Evolutionary conservation across 2,329 filamentous ascomycete genomes (phyloP).

Genomic region (Sclerotinia subarctica): DNA sequence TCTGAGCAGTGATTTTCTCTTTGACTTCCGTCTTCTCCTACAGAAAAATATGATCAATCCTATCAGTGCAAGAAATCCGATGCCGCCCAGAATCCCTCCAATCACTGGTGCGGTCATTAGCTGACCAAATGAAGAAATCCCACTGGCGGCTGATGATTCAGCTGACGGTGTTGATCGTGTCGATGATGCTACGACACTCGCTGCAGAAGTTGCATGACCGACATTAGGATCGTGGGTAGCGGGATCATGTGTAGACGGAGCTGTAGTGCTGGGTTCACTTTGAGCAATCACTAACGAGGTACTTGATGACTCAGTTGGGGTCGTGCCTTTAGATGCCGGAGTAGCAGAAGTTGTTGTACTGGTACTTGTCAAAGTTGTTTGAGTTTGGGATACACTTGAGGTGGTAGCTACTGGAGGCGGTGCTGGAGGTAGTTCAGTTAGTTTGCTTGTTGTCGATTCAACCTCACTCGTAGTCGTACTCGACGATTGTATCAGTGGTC

Average conservation of each 20-base stretch:
- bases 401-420: not conserved
- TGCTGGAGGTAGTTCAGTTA: not conserved
- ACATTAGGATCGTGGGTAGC: conserved; percentile 5
- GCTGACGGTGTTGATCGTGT: conserved; percentile 17
- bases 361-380: not conserved
- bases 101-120: conserved; percentile 30
- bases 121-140: conserved; percentile 28
- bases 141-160: conserved; percentile 26
- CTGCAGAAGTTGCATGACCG: conserved; percentile 24
- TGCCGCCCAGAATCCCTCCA: conserved; percentile 35
- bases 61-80: conserved; percentile 33
- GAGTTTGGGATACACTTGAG: conserved; percentile 10
- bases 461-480: conserved; percentile 12
- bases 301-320: conserved; percentile 31
- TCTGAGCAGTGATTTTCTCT: conserved; percentile 32
- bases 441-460: not conserved
- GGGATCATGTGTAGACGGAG: conserved; percentile 17
- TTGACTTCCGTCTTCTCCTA: conserved; percentile 29
- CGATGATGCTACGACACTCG: conserved; percentile 22
- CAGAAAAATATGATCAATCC: conserved; percentile 33
- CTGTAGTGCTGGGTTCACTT: conserved; percentile 29
- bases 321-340: conserved; percentile 31
- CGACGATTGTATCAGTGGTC: conserved; percentile 8
- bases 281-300: conserved; percentile 31
- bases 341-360: conserved; percentile 17